Evolutionary conservation across 2,329 filamentous ascomycete genomes (phyloP), one percentile per base, ranked within the genome.

Genomic region (Falciphora oryzae): DNA sequence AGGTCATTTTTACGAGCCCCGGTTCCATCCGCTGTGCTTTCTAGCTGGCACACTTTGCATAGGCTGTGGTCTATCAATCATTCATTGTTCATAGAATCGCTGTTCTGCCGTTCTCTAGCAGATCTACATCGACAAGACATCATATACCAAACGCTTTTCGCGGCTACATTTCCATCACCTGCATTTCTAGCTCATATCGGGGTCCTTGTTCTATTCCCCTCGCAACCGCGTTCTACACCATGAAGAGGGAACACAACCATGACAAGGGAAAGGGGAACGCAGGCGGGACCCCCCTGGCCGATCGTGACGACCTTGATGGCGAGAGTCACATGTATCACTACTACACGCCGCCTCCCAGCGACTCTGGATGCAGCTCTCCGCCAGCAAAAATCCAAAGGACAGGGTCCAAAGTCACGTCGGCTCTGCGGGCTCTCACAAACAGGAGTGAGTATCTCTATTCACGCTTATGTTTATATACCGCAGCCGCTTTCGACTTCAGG

Each of bases 341-440:
- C 38, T 35, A 25, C 1, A 16, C 27, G 13, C 31, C 58, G 13
- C 27, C 44, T n/a, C 13, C 18, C 6, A 53, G 22, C 22, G 22
- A 53, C 22, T 2, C 44, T 53, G 22, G 10, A 53, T 53, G 44
- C 44, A n/a, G 22, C 18, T 18, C 71, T 68, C 65, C 72, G 66
- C 61, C 73, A 67, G 66, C 76, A 4, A 81, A 79, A 66, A 60
- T 78, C 56, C 73, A 75, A 64, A 75, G 76, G 29, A 76, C 77
- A 57, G 75, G 77, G n/a, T 79, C 77, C 7, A 77, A 72, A 57
- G 69, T 82, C n/a, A 69, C 77, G 63, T 78, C 77, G 5, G 77
- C 75, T 28, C 66, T 83, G 27, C 77, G 75, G 38, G 77, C 77
- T 25, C 69, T 81, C 63, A 79, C 76, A 27, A 78, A 77, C 62